phyloP scores from a whole-genome alignment of 2,329 filamentous ascomycete species.

The Lecanicillium sp. region DNA sequence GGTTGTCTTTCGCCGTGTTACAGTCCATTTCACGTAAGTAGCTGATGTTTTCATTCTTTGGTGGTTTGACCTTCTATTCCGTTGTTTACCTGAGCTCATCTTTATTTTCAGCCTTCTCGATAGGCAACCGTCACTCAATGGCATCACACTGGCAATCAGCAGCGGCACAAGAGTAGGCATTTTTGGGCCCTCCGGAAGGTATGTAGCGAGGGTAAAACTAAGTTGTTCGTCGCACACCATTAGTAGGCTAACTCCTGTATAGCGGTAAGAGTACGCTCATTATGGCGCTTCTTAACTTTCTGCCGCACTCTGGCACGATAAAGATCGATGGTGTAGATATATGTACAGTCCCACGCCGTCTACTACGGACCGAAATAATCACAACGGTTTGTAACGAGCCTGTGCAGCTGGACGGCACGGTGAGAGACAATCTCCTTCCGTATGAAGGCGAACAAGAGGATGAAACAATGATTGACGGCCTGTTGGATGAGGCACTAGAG shows the following conservation, averaged over 20 bases:
- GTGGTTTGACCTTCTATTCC: too few relatives aligned
- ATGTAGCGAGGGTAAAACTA: too few relatives aligned
- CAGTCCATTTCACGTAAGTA: not conserved
- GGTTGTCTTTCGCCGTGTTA: not conserved
- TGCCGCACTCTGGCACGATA: slow-evolving; percentile 8
- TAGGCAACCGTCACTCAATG: slow-evolving; percentile 12
- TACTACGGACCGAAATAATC: slow-evolving; percentile 4
- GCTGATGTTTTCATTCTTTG: not conserved
- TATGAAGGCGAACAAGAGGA: not conserved
- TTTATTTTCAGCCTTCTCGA: not conserved
- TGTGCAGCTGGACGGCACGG: not conserved
- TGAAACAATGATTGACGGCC: too few relatives aligned
- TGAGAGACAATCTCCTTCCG: slow-evolving; percentile 1
- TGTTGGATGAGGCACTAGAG: slow-evolving; percentile 22
- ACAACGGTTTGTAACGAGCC: slow-evolving; percentile 8
- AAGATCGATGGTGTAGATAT: not conserved
- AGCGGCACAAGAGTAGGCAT: slow-evolving; percentile 20
- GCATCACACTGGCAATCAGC: slow-evolving; percentile 19
- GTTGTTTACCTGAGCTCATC: too few relatives aligned
- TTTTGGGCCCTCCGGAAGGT: slow-evolving; percentile 26
- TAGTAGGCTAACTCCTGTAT: too few relatives aligned
- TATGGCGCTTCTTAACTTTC: slow-evolving; percentile 10
- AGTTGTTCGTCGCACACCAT: too few relatives aligned
- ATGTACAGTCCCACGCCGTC: slow-evolving; percentile 3
- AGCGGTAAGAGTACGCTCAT: slow-evolving; percentile 17